Percentiles rank a stretch among this genome's conserved stretches.
Evolutionary conservation across 371 early-diverging fungal species (phyloP).

Genomic region (Fennellomyces sp.): DNA sequence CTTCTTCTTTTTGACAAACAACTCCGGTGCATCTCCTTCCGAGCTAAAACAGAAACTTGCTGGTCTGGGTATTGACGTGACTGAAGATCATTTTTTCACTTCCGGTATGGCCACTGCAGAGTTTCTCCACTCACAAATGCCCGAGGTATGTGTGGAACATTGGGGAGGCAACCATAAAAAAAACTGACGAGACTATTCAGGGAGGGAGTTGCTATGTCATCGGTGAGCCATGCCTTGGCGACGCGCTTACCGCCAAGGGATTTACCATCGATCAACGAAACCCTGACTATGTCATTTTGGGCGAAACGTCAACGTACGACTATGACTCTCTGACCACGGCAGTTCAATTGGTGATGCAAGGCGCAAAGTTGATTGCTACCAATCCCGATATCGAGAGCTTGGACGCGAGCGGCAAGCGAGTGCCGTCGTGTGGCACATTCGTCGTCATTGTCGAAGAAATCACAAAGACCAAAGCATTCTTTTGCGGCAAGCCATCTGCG

Average conservation of each 20-base stretch:
- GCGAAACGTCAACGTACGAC: slow-evolving; percentile 61
- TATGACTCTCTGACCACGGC: slow-evolving; percentile 67
- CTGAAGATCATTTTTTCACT: slow-evolving; percentile 67
- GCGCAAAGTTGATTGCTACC: slow-evolving; percentile 69
- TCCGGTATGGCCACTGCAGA: slow-evolving; percentile 66
- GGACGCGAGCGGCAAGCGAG: slow-evolving; percentile 53
- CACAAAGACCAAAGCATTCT: slow-evolving; percentile 66
- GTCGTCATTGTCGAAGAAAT: slow-evolving; percentile 61
- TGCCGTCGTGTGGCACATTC: slow-evolving; percentile 67
- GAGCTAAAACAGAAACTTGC: slow-evolving; percentile 63
- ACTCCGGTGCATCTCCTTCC: slow-evolving; percentile 67
- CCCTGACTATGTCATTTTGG: slow-evolving; percentile 70
- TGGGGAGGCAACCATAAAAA: background rate
- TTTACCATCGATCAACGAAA: slow-evolving; percentile 67
- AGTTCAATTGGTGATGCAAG: slow-evolving; percentile 54
- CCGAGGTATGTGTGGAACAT: slow-evolving; percentile 33
- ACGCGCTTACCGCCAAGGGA: slow-evolving; percentile 64
- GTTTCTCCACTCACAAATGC: slow-evolving; percentile 62
- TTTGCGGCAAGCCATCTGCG: slow-evolving; percentile 66
- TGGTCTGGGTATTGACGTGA: slow-evolving; percentile 61
- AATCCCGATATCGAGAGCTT: slow-evolving; percentile 66
- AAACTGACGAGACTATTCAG: slow-evolving; percentile 10
- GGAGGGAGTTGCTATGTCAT: slow-evolving; percentile 64
- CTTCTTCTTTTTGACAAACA: slow-evolving; percentile 71
- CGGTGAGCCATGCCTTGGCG: slow-evolving; percentile 68